A percentile compares a stretch with the other conserved stretches of the same genome.
Conservation (phyloP, 495 filamentous ascomycete genomes). For the Talaromyces liani region DNA sequence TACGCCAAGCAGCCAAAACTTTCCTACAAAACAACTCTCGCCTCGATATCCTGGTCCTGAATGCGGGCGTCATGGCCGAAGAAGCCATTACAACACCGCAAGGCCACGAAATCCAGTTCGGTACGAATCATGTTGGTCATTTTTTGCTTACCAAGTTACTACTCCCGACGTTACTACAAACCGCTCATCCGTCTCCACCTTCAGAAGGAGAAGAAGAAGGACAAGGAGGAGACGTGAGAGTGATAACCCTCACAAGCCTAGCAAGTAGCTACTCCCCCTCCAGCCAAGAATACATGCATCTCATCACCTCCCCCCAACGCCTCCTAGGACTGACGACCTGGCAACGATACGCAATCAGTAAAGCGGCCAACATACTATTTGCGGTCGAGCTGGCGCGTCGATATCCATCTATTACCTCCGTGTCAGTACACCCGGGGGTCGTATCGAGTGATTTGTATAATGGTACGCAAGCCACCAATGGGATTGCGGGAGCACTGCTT, state of each 20-base stretch:
- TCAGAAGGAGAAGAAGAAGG: neutral
- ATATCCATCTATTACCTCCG: constrained; percentile 47
- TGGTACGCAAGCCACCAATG: constrained; percentile 19
- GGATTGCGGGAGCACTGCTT: constrained; percentile 20
- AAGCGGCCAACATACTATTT: constrained; percentile 66
- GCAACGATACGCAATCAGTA: constrained; percentile 55
- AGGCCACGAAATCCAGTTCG: constrained; percentile 65
- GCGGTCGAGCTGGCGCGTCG: constrained; percentile 49
- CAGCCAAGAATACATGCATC: constrained; percentile 22
- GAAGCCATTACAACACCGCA: constrained; percentile 43
- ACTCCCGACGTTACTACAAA: constrained; percentile 48
- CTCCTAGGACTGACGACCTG: constrained; percentile 27
- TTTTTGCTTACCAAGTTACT: constrained; percentile 57
- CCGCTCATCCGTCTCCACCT: constrained; percentile 20
- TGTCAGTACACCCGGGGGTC: constrained; percentile 61
- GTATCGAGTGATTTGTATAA: constrained; percentile 48
- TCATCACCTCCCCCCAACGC: constrained; percentile 23
- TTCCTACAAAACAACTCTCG: constrained; percentile 40
- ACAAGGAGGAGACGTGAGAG: constrained; percentile 13
- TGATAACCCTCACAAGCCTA: constrained; percentile 28
- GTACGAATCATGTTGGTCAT: constrained; percentile 66
- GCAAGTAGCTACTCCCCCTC: constrained; percentile 24
- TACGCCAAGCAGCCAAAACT: constrained; percentile 36
- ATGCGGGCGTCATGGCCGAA: constrained; percentile 60
- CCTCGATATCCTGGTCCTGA: constrained; percentile 61